These are phyloP conservation scores for Ophiosphaerella narmari DNA, from an alignment of 2,329 filamentous ascomycete species.

Conservation along the genomic window DNA sequence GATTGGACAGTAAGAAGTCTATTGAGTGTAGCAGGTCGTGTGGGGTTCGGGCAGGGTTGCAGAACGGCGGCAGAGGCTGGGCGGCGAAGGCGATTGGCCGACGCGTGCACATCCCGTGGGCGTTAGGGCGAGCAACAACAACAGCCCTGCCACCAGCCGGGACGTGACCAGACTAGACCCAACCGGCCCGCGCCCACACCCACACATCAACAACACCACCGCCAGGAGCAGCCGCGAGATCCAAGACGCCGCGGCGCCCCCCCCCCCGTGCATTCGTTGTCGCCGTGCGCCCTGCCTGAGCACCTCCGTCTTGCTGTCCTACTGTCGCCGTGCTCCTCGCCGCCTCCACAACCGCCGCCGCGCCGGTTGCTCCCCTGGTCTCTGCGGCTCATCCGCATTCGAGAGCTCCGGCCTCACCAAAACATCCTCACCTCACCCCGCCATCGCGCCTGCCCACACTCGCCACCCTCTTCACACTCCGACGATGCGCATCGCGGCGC, in stretches of 20 bases:
- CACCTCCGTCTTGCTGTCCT: conserved; percentile 5
- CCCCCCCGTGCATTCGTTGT: too few relatives aligned
- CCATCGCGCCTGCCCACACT: conserved; percentile 10
- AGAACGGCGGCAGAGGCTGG: not conserved
- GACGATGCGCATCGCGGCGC: conserved; percentile 14
- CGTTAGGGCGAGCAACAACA: conserved; percentile 29
- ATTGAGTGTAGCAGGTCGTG: conserved; percentile 13
- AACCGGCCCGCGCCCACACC: conserved; percentile 3
- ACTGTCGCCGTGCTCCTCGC: not conserved
- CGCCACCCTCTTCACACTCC: not conserved
- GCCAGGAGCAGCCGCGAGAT: too few relatives aligned
- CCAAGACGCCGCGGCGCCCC: too few relatives aligned
- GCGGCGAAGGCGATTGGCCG: conserved; percentile 17
- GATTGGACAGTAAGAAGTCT: conserved; percentile 16
- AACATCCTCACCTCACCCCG: conserved; percentile 14
- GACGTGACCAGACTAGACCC: conserved; percentile 22
- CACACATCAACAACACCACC: not conserved
- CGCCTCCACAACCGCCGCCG: conserved; percentile 7
- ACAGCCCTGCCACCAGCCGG: not conserved
- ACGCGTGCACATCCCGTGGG: conserved; percentile 14
- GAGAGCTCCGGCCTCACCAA: conserved; percentile 15
- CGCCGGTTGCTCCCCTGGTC: conserved; percentile 15
- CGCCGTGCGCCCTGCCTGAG: conserved; percentile 5
- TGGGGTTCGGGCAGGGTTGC: conserved; percentile 8
- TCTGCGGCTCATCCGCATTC: conserved; percentile 10